Conservation (phyloP, 129 eudicot genomes). For the Flaveria brownii region DNA sequence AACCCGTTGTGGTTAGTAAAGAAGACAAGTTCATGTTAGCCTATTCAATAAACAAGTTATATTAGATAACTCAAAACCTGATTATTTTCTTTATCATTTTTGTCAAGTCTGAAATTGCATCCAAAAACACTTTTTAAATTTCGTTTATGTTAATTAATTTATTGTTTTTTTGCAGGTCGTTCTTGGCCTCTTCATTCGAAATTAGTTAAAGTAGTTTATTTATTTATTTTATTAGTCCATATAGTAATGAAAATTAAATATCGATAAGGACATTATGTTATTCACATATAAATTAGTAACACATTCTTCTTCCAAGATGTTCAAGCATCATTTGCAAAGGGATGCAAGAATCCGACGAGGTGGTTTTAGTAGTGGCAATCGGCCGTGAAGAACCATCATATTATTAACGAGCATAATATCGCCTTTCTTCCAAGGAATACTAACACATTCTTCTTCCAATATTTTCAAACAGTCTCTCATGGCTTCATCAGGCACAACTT, state of each 20-base stretch:
- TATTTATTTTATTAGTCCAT: neutral
- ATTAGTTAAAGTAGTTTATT: neutral
- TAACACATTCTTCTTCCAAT: slow-evolving; percentile 29
- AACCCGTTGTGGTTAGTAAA: too few relatives aligned
- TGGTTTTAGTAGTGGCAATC: slow-evolving; percentile 23
- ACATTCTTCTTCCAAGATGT: neutral
- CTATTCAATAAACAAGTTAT: too few relatives aligned
- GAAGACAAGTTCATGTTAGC: too few relatives aligned
- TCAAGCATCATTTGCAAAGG: slow-evolving; percentile 22
- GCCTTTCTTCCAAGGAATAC: slow-evolving; percentile 27
- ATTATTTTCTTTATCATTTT: too few relatives aligned
- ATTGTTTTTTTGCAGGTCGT: neutral
- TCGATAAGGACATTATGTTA: neutral
- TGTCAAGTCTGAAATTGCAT: too few relatives aligned
- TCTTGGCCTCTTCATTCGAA: neutral
- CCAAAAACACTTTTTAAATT: too few relatives aligned
- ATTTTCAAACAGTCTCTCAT: slow-evolving; percentile 24
- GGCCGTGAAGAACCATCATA: slow-evolving; percentile 12
- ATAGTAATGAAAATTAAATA: neutral
- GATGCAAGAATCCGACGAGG: slow-evolving; percentile 28
- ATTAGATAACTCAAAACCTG: too few relatives aligned
- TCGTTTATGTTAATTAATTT: too few relatives aligned
- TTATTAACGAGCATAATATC: slow-evolving; percentile 13
- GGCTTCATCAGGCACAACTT: slow-evolving; percentile 6
- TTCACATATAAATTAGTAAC: too few relatives aligned